Evolutionary conservation across 2,329 filamentous ascomycete species (phyloP).

Genomic region (Ophioceras dolichostomum): DNA sequence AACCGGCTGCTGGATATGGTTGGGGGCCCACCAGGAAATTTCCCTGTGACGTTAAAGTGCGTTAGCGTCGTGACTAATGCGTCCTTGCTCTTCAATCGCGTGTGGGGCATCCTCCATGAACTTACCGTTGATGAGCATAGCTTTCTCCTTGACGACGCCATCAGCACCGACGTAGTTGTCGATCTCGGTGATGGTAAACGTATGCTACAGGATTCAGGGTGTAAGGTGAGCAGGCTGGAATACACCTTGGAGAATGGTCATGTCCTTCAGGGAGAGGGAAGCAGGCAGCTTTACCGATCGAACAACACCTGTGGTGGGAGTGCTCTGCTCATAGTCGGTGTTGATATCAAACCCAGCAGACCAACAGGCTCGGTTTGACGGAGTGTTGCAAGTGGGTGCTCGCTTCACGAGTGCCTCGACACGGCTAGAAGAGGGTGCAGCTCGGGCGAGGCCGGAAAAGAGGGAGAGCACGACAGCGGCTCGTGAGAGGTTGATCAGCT

Average conservation of each 20-base stretch:
- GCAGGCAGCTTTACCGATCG: conserved; percentile 2
- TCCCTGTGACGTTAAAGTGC: too few relatives aligned
- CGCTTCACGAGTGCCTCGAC: not conserved
- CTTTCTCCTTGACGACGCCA: conserved; percentile 5
- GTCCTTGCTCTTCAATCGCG: too few relatives aligned
- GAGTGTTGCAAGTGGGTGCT: conserved; percentile 5
- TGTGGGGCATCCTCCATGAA: not conserved
- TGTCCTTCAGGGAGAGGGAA: too few relatives aligned
- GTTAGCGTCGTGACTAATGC: too few relatives aligned
- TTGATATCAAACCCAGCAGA: conserved; percentile 5
- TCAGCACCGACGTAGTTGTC: conserved; percentile 9
- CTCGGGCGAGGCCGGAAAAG: too few relatives aligned
- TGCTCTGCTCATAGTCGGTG: conserved; percentile 9
- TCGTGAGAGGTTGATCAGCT: too few relatives aligned
- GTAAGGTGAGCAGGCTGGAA: too few relatives aligned
- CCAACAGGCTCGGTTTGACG: conserved; percentile 8
- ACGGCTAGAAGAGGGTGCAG: not conserved
- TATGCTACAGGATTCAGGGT: conserved; percentile 6
- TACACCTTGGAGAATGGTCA: too few relatives aligned
- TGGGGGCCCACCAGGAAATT: too few relatives aligned
- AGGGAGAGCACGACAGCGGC: too few relatives aligned
- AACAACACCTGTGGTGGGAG: conserved; percentile 6
- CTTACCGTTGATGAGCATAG: conserved; percentile 10
- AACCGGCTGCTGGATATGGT: too few relatives aligned
- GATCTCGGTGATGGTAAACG: conserved; percentile 5